Base-by-base conservation (phyloP, 345 rosid species). In the Acer campestre region DNA sequence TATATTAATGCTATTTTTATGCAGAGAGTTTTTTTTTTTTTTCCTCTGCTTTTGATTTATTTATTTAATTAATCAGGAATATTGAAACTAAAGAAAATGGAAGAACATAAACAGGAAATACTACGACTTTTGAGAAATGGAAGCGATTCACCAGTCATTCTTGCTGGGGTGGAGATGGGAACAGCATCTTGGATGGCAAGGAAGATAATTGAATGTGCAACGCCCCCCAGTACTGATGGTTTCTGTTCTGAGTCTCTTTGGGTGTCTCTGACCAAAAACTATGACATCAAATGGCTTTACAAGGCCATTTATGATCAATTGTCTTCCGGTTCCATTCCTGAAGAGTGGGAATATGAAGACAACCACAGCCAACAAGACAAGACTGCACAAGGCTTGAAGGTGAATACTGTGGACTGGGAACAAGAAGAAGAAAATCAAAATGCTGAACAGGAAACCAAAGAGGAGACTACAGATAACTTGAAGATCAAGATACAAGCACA, bases 141-240 rank as follows among this genome's bases (percentile, higher is more conserved):
- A 3, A n/a, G 18, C 4, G 75, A 0, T 22, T 1, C 46, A 73
- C 76, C 6, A 77, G 40, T 86, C 42, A 29, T 80, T 59, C 64
- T 88, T 23, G 51, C n/a, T 12, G 89, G 91, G 51, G 18, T 91
- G 56, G 25, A 68, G 16, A 68, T 78, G 56, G 88, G 93, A 62
- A 79, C 75, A 0, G 93, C 91, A 82, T 88, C 91, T 3, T 75
- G 90, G 89, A 46, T 85, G 70, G 88, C 91, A 20, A 78, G 73
- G 58, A 31, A 31, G 44, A 65, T 82, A 27, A 64, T 29, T 27
- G 14, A 88, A 2, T 0, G 1, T 23, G 89, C 61, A 10, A 29
- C 31, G 31, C 2, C 31, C 31, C 6, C 20, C 20, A 1, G 3
- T 0, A 3, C 3, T 29, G 31, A 6, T 0, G 18, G 55, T 8